These are phyloP conservation scores for Emericellopsis atlantica DNA, from an alignment of 2,329 filamentous ascomycete species.

Conservation along the genomic window DNA sequence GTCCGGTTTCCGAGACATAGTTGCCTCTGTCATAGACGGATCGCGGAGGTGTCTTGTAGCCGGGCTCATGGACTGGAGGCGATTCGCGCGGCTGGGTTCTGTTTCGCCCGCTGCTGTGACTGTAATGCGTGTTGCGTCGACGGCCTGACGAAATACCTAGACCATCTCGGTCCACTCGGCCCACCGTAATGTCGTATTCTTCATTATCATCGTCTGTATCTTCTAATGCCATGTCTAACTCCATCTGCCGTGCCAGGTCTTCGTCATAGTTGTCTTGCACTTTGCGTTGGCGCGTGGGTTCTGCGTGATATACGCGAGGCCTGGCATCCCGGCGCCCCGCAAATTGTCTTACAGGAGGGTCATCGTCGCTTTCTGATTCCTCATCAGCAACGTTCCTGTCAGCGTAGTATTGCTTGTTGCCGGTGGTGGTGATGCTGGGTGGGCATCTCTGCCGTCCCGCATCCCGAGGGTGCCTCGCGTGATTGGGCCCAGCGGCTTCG, in stretches of 20 bases:
- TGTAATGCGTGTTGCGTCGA: not conserved
- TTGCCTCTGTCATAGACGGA: not conserved
- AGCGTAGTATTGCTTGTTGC: conserved; percentile 48
- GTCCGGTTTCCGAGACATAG: not conserved
- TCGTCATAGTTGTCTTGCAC: conserved; percentile 34
- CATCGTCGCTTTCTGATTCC: not conserved
- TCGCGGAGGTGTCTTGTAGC: not conserved
- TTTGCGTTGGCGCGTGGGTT: conserved; percentile 30
- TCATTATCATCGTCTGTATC: conserved; percentile 11
- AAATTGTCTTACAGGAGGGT: not conserved
- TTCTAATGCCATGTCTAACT: conserved; percentile 14
- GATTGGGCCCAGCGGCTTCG: conserved; percentile 50
- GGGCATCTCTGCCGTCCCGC: conserved; percentile 67
- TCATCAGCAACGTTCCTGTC: not conserved
- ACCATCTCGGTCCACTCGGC: not conserved
- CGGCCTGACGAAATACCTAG: not conserved
- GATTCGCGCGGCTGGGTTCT: not conserved
- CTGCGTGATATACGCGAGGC: conserved; percentile 23
- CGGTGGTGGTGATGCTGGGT: conserved; percentile 61
- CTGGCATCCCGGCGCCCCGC: not conserved
- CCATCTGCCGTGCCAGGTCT: conserved; percentile 22
- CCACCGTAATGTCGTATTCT: conserved; percentile 7
- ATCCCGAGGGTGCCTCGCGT: conserved; percentile 53
- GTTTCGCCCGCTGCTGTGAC: not conserved
- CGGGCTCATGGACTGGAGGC: not conserved